These are phyloP conservation scores for Torulaspora globosa DNA, from an alignment of 1,139 yeast species.

Conservation along the genomic window DNA sequence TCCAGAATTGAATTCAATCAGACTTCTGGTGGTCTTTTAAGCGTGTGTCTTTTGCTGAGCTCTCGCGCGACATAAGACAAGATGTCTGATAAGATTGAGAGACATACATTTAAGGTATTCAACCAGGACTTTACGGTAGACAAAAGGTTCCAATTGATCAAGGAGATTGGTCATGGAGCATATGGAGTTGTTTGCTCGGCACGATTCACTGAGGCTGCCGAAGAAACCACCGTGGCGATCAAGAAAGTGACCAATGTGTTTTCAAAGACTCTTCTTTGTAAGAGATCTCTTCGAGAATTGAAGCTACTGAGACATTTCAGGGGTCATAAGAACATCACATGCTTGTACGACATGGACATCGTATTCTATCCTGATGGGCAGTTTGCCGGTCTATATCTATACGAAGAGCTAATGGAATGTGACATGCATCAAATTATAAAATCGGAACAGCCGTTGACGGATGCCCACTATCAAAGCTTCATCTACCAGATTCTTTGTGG, in stretches of 20 bases:
- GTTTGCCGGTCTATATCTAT: slow-evolving; percentile 86
- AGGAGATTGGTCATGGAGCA: slow-evolving; percentile 95
- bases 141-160: slow-evolving; percentile 74
- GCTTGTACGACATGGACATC: slow-evolving; percentile 88
- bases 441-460: slow-evolving; percentile 90
- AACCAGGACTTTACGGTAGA: slow-evolving; percentile 90
- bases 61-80: neutral
- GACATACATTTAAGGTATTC: slow-evolving; percentile 59
- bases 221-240: slow-evolving; percentile 82
- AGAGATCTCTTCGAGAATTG: slow-evolving; percentile 83
- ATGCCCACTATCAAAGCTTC: slow-evolving; percentile 90
- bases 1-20: neutral
- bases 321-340: slow-evolving; percentile 89
- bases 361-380: slow-evolving; percentile 49
- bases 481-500: slow-evolving; percentile 92
- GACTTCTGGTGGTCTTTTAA: neutral
- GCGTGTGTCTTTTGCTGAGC: neutral
- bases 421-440: slow-evolving; percentile 96
- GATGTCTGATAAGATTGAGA: slow-evolving; percentile 31
- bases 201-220: slow-evolving; percentile 61
- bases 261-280: slow-evolving; percentile 80
- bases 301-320: slow-evolving; percentile 85
- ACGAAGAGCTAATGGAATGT: slow-evolving; percentile 96
- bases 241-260: slow-evolving; percentile 92
- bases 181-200: slow-evolving; percentile 97